Conservation (phyloP, 1,284 basidiomycete genomes). For the Neonothopanus nambi region DNA sequence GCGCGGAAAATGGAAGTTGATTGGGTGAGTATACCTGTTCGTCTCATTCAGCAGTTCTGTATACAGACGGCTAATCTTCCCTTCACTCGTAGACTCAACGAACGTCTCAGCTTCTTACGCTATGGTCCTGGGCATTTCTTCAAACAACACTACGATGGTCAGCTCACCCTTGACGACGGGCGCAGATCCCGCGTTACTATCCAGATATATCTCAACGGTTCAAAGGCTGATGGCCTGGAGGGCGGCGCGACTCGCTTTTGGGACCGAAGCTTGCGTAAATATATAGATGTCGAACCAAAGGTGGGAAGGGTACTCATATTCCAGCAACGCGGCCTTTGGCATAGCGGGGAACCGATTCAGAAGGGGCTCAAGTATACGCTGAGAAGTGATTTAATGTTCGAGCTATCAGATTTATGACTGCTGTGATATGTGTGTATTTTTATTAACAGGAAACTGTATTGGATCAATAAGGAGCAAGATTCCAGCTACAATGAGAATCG, state of each 20-base stretch:
- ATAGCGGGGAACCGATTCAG: slow-evolving; percentile 39
- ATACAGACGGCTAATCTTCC: neutral
- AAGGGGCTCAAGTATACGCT: slow-evolving; percentile 39
- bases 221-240: slow-evolving; percentile 20
- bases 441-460: too few relatives aligned
- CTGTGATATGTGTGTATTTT: too few relatives aligned
- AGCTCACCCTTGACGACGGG: slow-evolving; percentile 26
- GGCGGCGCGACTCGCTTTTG: slow-evolving; percentile 41
- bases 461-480: too few relatives aligned
- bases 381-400: slow-evolving; percentile 39
- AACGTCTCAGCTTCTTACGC: slow-evolving; percentile 39
- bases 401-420: slow-evolving; percentile 11
- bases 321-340: slow-evolving; percentile 41
- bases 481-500: too few relatives aligned
- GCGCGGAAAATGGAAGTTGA: slow-evolving; percentile 8
- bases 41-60: neutral
- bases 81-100: slow-evolving; percentile 28
- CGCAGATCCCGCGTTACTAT: slow-evolving; percentile 41
- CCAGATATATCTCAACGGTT: slow-evolving; percentile 39
- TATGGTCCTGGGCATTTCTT: slow-evolving; percentile 43
- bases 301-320: slow-evolving; percentile 39
- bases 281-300: slow-evolving; percentile 36
- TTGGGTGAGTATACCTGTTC: neutral
- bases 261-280: slow-evolving; percentile 37
- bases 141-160: slow-evolving; percentile 41